Conservation (phyloP, 257 asterid species). For the Solanum pimpinellifolium region DNA sequence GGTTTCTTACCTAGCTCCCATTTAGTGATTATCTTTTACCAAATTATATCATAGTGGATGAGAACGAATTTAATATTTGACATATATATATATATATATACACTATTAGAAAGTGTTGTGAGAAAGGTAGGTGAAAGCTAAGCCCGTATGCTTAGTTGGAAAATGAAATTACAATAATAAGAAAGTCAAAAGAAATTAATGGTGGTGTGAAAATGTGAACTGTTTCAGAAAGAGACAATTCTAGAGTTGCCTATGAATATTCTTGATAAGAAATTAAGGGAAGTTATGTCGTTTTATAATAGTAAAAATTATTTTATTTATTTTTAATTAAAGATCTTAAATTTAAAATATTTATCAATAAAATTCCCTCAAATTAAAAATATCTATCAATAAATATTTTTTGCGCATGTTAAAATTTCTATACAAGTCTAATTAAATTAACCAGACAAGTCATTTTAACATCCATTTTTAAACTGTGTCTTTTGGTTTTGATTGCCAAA, state of each 20-base stretch:
- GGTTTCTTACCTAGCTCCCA: background rate
- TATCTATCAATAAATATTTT: background rate
- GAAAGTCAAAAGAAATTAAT: background rate
- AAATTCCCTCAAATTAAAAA: background rate
- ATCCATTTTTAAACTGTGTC: too few species aligned
- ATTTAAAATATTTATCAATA: background rate
- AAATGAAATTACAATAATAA: background rate
- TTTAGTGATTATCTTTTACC: conserved; percentile 1
- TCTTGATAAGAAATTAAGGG: background rate
- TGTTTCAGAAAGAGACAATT: background rate
- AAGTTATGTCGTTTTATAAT: background rate
- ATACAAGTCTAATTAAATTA: background rate
- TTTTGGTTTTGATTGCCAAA: background rate
- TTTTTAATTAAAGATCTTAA: background rate
- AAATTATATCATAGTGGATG: background rate
- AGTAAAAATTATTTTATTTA: background rate
- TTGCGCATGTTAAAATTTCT: background rate
- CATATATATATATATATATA: background rate
- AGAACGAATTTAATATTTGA: background rate
- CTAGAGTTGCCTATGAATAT: background rate
- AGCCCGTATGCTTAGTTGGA: background rate
- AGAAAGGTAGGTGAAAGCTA: background rate
- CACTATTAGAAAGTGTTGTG: background rate
- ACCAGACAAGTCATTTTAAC: background rate
- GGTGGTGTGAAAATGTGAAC: background rate